Conservation (phyloP, 768 basidiomycete genomes). For the Lactarius vividus region DNA sequence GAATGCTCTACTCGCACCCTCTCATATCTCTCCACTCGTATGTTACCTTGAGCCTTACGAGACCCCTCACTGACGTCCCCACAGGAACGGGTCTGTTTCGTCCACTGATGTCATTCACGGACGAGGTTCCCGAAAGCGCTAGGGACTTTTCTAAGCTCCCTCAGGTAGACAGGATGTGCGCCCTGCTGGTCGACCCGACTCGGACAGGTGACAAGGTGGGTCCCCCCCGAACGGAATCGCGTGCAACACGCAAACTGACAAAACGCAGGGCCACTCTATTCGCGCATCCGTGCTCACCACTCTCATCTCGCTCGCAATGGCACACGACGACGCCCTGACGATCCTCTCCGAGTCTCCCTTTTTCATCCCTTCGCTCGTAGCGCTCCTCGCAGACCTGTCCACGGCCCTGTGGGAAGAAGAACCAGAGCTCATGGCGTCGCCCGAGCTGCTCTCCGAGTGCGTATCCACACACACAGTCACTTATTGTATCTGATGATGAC, state of each 20-base stretch:
- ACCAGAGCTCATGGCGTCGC: slow-evolving; percentile 40
- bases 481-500: slow-evolving; percentile 12
- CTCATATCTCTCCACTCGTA: slow-evolving; percentile 43
- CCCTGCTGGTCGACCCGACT: slow-evolving; percentile 30
- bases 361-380: slow-evolving; percentile 63
- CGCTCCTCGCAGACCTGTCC: slow-evolving; percentile 51
- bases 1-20: slow-evolving; percentile 36
- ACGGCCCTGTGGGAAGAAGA: slow-evolving; percentile 68
- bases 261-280: slow-evolving; percentile 37
- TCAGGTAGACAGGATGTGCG: slow-evolving; percentile 35
- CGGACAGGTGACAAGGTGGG: slow-evolving; percentile 30
- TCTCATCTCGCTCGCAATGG: slow-evolving; percentile 40
- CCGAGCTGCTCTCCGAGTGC: slow-evolving; percentile 40
- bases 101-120: slow-evolving; percentile 27
- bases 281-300: slow-evolving; percentile 41
- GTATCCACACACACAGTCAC: slow-evolving; percentile 23
- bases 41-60: slow-evolving; percentile 51
- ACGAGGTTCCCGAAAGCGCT: slow-evolving; percentile 17
- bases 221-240: background rate
- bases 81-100: slow-evolving; percentile 17
- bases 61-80: slow-evolving; percentile 30
- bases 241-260: background rate
- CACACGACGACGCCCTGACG: slow-evolving; percentile 39
- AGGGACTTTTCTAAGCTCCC: slow-evolving; percentile 30
- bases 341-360: slow-evolving; percentile 47